Base-by-base conservation (phyloP, 345 rosid genomes). In the Microcos paniculata region DNA sequence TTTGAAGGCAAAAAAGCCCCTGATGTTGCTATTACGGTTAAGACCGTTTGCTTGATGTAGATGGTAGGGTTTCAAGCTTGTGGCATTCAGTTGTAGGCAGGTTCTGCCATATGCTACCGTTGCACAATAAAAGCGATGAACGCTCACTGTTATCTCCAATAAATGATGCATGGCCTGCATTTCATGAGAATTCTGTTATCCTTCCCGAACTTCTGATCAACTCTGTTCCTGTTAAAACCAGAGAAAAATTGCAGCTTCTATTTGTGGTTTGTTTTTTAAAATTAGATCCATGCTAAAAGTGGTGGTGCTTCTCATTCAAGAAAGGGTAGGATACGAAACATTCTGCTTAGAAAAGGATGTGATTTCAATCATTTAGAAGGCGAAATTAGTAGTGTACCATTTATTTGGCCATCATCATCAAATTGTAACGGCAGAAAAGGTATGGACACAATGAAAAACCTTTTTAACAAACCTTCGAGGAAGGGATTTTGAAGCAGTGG, bases 301-400 rank as follows among this genome's bases (percentile, higher is more conserved):
- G n/a, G 8, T 4, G 57, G 26, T n/a, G 26, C 24, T 53, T 24
- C 19, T 19, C 6, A 19, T 14, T 18, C 56, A 51, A 51, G 21
- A 51, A 51, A 43, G 2, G 15, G 15, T n/a, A 46, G 18, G 49
- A 13, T 13, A 49, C 0, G 8, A 0, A 49, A 49, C n/a, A 49
- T 49, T 16, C 15, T 2, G 21, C 21, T n/a, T 18, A 8, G 46
- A 42, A 6, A 42, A 42, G 1, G n/a, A n/a, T 49, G 3, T n/a
- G 57, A n/a, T 53, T n/a, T 53, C 58, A 53, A 53, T 53, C 26
- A 53, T n/a, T 52, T 53, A n/a, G 58, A 53, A 53, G 58, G 58
- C 58, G 58, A 53, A 53, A 53, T n/a, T 53, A 21, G 24, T 1
- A 52, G 26, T 53, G 26, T 53, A 53, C 0, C 4, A 21, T 53